Percentiles rank a stretch among this genome's conserved stretches.
Conservation (phyloP, 805 yeast species). For the Myxozyma lipomycoides region DNA sequence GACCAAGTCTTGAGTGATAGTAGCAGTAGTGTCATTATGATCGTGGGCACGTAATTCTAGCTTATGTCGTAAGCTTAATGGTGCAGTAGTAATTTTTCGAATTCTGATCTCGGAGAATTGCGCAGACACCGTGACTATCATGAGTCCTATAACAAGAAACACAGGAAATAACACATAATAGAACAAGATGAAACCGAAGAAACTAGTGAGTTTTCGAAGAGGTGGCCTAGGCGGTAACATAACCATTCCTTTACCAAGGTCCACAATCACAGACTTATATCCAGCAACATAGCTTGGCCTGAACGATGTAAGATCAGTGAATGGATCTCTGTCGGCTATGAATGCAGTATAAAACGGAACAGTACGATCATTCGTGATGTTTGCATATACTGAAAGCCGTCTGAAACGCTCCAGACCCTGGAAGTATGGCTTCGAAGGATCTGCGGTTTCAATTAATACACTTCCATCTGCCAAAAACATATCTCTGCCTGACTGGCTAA, state of each 20-base stretch:
- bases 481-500: constrained; percentile 65
- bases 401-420: constrained; percentile 57
- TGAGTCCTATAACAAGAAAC: constrained; percentile 22
- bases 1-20: constrained; percentile 20
- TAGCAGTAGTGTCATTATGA: constrained; percentile 13
- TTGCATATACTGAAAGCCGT: constrained; percentile 60
- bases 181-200: not conserved
- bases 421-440: constrained; percentile 46
- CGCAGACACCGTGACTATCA: constrained; percentile 14
- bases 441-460: constrained; percentile 51
- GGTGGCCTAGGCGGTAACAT: not conserved
- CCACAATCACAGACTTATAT: constrained; percentile 14
- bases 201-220: not conserved
- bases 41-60: not conserved
- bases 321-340: constrained; percentile 71
- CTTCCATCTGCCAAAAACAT: constrained; percentile 54
- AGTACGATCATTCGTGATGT: constrained; percentile 75
- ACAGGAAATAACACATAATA: constrained; percentile 1
- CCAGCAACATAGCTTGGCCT: constrained; percentile 7
- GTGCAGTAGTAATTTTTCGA: not conserved
- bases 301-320: constrained; percentile 42
- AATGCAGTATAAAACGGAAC: constrained; percentile 84
- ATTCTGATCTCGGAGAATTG: constrained; percentile 15
- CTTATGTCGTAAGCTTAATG: not conserved
- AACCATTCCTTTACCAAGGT: constrained; percentile 6